Percentiles rank a stretch among this genome's conserved stretches.
Conservation (phyloP, 768 basidiomycete species). For the Phallus indusiatus region DNA sequence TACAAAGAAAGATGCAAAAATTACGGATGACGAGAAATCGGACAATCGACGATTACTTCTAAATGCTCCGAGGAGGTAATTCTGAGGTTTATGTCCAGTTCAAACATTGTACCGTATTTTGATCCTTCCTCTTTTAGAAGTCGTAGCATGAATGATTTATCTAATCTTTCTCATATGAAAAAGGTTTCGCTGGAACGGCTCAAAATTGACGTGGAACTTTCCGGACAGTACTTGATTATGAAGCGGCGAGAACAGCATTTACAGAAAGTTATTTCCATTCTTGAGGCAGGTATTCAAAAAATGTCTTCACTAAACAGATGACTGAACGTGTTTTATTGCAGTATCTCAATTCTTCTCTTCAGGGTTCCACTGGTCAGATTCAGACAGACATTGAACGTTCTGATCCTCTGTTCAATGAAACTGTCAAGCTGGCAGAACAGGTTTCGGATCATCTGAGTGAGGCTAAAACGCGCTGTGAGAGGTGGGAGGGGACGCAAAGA, state of each 20-base stretch:
- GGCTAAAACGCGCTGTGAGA: neutral
- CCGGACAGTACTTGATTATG: conserved; percentile 66
- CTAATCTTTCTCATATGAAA: conserved; percentile 36
- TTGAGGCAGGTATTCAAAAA: conserved; percentile 33
- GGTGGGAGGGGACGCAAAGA: neutral
- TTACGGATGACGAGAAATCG: conserved; percentile 1
- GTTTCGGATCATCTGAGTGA: neutral
- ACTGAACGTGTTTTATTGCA: neutral
- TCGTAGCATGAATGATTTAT: conserved; percentile 57
- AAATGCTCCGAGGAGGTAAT: conserved; percentile 18
- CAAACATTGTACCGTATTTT: neutral
- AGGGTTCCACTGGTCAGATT: conserved; percentile 44
- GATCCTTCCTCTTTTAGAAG: conserved; percentile 28
- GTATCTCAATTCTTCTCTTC: conserved; percentile 27
- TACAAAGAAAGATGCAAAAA: conserved; percentile 1
- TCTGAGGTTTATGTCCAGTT: conserved; percentile 11
- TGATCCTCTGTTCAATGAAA: conserved; percentile 29
- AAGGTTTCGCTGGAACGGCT: conserved; percentile 53
- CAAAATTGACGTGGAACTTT: conserved; percentile 71
- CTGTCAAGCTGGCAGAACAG: neutral
- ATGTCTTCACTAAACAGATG: neutral
- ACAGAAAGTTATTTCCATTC: conserved; percentile 48
- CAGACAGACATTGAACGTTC: conserved; percentile 52
- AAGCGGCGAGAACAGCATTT: conserved; percentile 58
- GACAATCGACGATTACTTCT: neutral